Conservation (phyloP, 345 rosid genomes). For the Moricandia moricandioides region DNA sequence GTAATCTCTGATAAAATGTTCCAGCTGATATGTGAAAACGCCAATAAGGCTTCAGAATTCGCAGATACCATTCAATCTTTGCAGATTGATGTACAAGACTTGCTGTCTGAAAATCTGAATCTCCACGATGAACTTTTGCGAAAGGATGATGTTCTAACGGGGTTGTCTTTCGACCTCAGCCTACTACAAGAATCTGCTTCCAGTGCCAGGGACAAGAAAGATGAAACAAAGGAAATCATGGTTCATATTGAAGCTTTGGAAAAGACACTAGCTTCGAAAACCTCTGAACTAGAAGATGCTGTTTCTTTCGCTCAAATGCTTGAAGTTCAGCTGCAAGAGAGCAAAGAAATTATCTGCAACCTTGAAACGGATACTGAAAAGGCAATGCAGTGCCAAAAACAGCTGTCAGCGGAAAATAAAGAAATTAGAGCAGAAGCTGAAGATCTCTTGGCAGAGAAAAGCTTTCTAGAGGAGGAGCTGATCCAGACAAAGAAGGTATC, state of each 20-base stretch:
- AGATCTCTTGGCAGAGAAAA: constrained; percentile 48
- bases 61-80: constrained; percentile 50
- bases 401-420: constrained; percentile 46
- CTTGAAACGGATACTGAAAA: constrained; percentile 50
- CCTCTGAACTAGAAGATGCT: constrained; percentile 55
- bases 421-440: constrained; percentile 53
- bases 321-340: constrained; percentile 65
- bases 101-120: constrained; percentile 51
- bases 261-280: constrained; percentile 58
- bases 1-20: constrained; percentile 46
- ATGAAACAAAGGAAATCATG: constrained; percentile 66
- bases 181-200: constrained; percentile 91
- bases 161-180: constrained; percentile 80
- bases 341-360: constrained; percentile 42
- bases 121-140: constrained; percentile 68
- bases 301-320: constrained; percentile 52
- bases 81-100: constrained; percentile 48
- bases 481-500: constrained; percentile 46
- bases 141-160: constrained; percentile 79
- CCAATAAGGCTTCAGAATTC: constrained; percentile 46
- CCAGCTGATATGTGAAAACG: constrained; percentile 47
- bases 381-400: constrained; percentile 38
- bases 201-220: constrained; percentile 68
- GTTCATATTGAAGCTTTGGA: constrained; percentile 64
- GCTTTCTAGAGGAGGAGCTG: constrained; percentile 53